These are phyloP conservation scores for Boletus subparvulus DNA, from an alignment of 768 basidiomycete genomes.

Conservation along the genomic window DNA sequence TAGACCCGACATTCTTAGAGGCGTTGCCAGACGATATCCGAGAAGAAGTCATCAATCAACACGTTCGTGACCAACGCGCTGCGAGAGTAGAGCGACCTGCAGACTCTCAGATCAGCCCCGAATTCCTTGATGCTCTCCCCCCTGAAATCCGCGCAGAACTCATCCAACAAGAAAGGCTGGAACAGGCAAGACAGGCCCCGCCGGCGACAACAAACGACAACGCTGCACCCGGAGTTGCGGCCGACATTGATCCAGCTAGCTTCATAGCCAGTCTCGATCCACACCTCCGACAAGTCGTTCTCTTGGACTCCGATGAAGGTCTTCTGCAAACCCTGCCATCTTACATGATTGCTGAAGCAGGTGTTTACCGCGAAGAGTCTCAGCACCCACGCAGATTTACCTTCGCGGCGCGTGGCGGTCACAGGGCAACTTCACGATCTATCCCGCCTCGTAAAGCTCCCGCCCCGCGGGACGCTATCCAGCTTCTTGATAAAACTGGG, in stretches of 20 bases:
- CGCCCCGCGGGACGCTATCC: constrained; percentile 81
- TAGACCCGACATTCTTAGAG: constrained; percentile 97
- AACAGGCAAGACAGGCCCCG: constrained; percentile 61
- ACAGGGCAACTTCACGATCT: constrained; percentile 25
- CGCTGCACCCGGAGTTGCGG: constrained; percentile 41
- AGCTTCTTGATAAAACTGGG: constrained; percentile 86
- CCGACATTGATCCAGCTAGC: constrained; percentile 83
- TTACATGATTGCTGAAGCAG: constrained; percentile 84
- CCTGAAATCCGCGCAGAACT: constrained; percentile 97
- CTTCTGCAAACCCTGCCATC: constrained; percentile 81
- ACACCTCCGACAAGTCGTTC: constrained; percentile 83
- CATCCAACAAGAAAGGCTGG: constrained; percentile 89
- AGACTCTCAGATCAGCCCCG: constrained; percentile 88
- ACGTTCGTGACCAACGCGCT: constrained; percentile 87
- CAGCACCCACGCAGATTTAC: constrained; percentile 36
- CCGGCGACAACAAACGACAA: constrained; percentile 32
- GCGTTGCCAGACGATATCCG: constrained; percentile 98
- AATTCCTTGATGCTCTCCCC: constrained; percentile 95
- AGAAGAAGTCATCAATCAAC: constrained; percentile 96
- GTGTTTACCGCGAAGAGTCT: constrained; percentile 61
- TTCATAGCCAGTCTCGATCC: constrained; percentile 94
- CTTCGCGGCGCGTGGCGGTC: constrained; percentile 32
- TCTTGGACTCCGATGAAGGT: constrained; percentile 84
- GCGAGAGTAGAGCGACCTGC: constrained; percentile 70
- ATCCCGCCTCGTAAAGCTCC: constrained; percentile 48